A percentile compares a stretch with the other conserved stretches of the same genome.
Conservation (phyloP, 768 basidiomycete genomes). For the Leucocoprinus sp. region DNA sequence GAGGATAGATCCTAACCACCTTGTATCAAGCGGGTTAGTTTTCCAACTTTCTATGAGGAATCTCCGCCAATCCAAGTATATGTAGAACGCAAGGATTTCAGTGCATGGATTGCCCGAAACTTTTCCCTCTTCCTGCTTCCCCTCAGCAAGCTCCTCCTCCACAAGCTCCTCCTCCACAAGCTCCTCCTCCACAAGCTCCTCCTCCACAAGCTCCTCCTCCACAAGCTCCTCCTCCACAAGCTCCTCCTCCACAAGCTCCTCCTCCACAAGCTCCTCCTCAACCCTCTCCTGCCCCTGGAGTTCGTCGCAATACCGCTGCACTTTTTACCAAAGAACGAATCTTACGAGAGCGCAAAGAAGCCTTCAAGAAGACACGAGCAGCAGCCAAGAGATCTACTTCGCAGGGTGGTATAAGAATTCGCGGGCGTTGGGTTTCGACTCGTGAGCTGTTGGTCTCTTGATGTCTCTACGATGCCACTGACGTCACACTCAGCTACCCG, state of each 20-base stretch:
- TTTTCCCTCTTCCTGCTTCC: conserved; percentile 33
- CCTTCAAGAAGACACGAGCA: conserved; percentile 34
- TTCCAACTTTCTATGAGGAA: neutral
- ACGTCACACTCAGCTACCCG: conserved; percentile 1
- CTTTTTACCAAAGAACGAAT: conserved; percentile 41
- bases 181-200: too few species aligned
- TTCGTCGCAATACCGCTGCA: conserved; percentile 26
- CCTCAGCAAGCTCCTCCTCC: conserved; percentile 35
- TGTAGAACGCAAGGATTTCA: conserved; percentile 46
- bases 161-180: conserved; percentile 31
- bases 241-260: too few species aligned
- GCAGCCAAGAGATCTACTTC: neutral
- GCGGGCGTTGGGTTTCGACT: conserved; percentile 55
- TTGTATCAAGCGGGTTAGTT: conserved; percentile 53
- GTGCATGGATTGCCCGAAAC: conserved; percentile 47
- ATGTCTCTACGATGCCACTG: neutral
- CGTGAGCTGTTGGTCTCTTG: conserved; percentile 23
- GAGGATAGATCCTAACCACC: conserved; percentile 50
- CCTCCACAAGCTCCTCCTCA: conserved; percentile 27
- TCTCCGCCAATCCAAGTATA: neutral
- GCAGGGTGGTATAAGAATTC: conserved; percentile 28
- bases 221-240: too few species aligned
- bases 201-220: too few species aligned
- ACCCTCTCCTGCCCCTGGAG: conserved; percentile 31
- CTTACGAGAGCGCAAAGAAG: conserved; percentile 39